phyloP scores from a whole-genome alignment of 805 yeast species.

The Kluyveromyces lactis region DNA sequence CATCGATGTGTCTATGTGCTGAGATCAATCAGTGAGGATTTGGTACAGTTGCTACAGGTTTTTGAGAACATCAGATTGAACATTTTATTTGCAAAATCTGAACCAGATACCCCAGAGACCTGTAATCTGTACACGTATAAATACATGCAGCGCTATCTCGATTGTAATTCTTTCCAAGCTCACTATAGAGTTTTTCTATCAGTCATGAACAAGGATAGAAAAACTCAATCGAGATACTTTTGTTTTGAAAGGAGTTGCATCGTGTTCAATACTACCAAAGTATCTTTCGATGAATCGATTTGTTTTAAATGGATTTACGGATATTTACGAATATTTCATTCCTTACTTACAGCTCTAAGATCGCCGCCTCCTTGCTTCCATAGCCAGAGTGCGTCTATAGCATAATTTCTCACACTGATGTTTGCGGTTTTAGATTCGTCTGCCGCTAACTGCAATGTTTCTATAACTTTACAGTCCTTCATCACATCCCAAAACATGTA shows the following conservation, averaged over 20 bases:
- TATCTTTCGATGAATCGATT: not conserved
- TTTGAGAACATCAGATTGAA: not conserved
- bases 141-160: no score
- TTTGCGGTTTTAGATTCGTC: constrained; percentile 57
- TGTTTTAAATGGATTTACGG: constrained; percentile 1
- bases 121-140: no score
- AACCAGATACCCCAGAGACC: no score
- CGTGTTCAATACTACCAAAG: no score
- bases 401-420: constrained; percentile 71
- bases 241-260: no score
- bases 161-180: no score
- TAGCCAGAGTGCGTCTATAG: constrained; percentile 85
- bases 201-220: no score
- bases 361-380: constrained; percentile 54
- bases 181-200: no score
- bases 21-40: constrained; percentile 11
- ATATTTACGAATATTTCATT: not conserved
- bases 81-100: no score
- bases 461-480: constrained; percentile 52
- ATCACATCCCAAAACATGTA: constrained; percentile 63
- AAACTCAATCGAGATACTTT: no score
- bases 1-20: constrained; percentile 32
- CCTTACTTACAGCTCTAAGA: constrained; percentile 11
- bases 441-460: constrained; percentile 57
- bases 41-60: not conserved